Evolutionary conservation across 2,329 filamentous ascomycete species (phyloP).

Genomic region (Penicillium sp.): DNA sequence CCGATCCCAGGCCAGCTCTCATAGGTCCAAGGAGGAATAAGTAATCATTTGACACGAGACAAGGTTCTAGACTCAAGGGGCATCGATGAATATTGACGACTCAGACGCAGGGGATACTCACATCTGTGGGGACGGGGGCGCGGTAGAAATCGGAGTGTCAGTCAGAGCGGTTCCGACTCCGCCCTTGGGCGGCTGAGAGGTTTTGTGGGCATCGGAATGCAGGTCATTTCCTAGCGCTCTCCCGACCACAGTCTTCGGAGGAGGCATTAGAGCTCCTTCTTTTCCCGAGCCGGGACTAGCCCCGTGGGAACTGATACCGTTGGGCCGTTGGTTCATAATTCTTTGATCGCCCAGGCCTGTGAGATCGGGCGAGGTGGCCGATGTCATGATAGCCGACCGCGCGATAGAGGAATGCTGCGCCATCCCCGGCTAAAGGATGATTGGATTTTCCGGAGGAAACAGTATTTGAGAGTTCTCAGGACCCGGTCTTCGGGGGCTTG

Average conservation of each 20-base stretch:
- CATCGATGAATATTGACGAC: constrained; percentile 17
- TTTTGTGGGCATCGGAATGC: constrained; percentile 44
- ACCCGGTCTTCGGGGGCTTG: background rate
- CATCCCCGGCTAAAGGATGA: constrained; percentile 35
- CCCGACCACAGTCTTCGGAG: constrained; percentile 45
- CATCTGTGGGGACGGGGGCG: constrained; percentile 65
- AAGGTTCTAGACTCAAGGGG: background rate
- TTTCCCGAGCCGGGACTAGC: constrained; percentile 32
- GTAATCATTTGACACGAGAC: constrained; percentile 2
- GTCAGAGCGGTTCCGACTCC: constrained; percentile 59
- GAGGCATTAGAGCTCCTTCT: constrained; percentile 41
- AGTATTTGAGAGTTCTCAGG: background rate
- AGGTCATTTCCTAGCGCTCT: constrained; percentile 49
- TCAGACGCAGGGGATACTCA: constrained; percentile 45
- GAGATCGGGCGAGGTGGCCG: constrained; percentile 32
- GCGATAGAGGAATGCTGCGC: constrained; percentile 55
- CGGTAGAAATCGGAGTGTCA: constrained; percentile 66
- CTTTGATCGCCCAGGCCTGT: constrained; percentile 25
- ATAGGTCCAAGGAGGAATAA: constrained; percentile 16
- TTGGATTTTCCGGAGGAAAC: background rate
- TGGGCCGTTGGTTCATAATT: constrained; percentile 26
- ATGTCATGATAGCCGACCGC: constrained; percentile 55
- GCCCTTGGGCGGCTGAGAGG: constrained; percentile 44
- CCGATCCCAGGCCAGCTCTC: constrained; percentile 10
- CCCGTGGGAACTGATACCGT: constrained; percentile 28